Conservation (phyloP, 192 early-diverging fungal species). For the Podila epicladia region DNA sequence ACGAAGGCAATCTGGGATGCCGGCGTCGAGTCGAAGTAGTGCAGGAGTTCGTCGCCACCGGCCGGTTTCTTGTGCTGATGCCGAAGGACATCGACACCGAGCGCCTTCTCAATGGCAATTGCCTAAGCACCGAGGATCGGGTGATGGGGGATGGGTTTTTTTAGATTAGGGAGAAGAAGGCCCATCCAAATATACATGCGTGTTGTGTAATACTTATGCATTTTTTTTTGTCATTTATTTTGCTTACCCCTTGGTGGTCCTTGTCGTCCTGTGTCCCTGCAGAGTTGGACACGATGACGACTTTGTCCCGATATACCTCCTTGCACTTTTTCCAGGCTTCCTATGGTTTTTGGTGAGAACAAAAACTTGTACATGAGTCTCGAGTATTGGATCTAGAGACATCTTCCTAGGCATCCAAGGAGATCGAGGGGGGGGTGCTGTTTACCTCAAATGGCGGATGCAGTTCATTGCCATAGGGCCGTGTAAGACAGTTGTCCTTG, state of each 20-base stretch:
- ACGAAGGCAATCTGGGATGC: constrained; percentile 75
- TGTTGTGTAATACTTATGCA: not conserved
- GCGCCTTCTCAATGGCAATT: constrained; percentile 27
- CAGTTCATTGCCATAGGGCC: constrained; percentile 77
- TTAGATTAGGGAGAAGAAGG: not conserved
- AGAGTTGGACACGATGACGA: constrained; percentile 92
- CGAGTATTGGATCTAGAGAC: not conserved
- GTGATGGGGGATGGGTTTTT: no score
- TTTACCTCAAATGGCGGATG: constrained; percentile 74
- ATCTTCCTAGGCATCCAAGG: no score
- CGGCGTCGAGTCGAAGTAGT: constrained; percentile 51
- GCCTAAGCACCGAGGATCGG: not conserved
- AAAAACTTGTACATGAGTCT: not conserved
- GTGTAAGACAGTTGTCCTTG: constrained; percentile 96
- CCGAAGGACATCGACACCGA: constrained; percentile 21
- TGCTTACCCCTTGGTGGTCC: constrained; percentile 52
- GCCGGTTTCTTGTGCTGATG: constrained; percentile 77
- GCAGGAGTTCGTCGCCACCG: constrained; percentile 69
- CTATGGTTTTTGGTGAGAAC: constrained; percentile 23
- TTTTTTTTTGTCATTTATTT: not conserved
- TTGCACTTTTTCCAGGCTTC: constrained; percentile 74
- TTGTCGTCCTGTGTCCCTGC: constrained; percentile 85
- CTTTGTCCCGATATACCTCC: constrained; percentile 64
- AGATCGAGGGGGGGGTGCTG: not conserved
- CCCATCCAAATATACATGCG: not conserved